A percentile compares a stretch with the other conserved stretches of the same genome.
phyloP scores from a whole-genome alignment of 345 rosid species.

The Gossypium australe region DNA sequence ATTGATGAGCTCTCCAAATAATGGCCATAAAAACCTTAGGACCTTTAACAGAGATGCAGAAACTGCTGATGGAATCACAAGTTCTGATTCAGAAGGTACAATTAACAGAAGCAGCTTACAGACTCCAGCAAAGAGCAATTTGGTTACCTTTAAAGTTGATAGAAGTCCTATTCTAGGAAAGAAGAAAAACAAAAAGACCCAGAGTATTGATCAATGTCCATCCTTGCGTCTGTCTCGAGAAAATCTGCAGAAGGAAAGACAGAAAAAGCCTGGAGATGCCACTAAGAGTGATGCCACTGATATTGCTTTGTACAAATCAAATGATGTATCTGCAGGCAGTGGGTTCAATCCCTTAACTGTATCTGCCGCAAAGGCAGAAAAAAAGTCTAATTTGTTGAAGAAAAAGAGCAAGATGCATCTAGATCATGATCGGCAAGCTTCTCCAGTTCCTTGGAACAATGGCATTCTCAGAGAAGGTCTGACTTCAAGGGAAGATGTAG shows the following conservation, averaged over 20 bases:
- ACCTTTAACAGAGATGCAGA: slow-evolving; percentile 23
- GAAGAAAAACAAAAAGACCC: slow-evolving; percentile 45
- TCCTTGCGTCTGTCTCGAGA: slow-evolving; percentile 29
- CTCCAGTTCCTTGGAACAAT: slow-evolving; percentile 26
- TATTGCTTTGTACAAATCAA: slow-evolving; percentile 21
- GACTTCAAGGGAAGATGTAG: slow-evolving; percentile 26
- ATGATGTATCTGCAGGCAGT: slow-evolving; percentile 25
- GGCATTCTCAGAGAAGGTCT: slow-evolving; percentile 30
- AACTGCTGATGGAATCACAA: slow-evolving; percentile 22
- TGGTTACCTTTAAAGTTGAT: slow-evolving; percentile 35
- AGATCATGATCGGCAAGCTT: slow-evolving; percentile 28
- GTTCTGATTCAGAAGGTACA: slow-evolving; percentile 38
- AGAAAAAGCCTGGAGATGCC: slow-evolving; percentile 24
- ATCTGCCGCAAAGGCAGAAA: slow-evolving; percentile 37
- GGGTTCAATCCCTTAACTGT: slow-evolving; percentile 33
- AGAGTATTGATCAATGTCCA: slow-evolving; percentile 30
- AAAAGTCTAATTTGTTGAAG: slow-evolving; percentile 31
- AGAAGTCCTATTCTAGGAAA: slow-evolving; percentile 33
- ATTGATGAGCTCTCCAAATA: slow-evolving; percentile 29
- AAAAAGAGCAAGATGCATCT: slow-evolving; percentile 46
- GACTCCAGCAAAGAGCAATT: slow-evolving; percentile 28
- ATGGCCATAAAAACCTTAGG: slow-evolving; percentile 25
- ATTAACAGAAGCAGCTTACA: slow-evolving; percentile 23
- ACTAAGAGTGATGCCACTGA: slow-evolving; percentile 19
- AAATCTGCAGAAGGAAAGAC: slow-evolving; percentile 30